A percentile compares a stretch with the other conserved stretches of the same genome.
Conservation (phyloP, 768 basidiomycete species). For the Pluteus cervinus region DNA sequence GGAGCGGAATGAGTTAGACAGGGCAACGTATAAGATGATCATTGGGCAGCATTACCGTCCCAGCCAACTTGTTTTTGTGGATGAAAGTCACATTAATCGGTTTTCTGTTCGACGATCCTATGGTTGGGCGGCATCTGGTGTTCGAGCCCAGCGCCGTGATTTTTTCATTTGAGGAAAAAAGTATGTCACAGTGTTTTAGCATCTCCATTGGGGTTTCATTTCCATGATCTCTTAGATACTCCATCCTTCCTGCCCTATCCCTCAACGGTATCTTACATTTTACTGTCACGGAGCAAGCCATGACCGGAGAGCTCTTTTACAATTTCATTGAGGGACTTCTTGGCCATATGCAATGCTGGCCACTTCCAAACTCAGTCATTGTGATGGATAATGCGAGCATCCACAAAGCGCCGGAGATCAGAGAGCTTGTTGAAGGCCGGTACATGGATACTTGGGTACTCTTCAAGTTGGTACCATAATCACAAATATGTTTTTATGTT, state of each 20-base stretch:
- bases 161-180: slow-evolving; percentile 21
- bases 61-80: slow-evolving; percentile 21
- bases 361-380: slow-evolving; percentile 20
- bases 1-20: slow-evolving; percentile 13
- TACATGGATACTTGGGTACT: slow-evolving; percentile 1
- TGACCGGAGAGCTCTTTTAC: slow-evolving; percentile 13
- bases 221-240: slow-evolving; percentile 18
- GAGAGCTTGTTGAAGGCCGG: slow-evolving; percentile 13
- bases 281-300: slow-evolving; percentile 19
- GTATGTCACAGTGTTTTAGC: slow-evolving; percentile 13
- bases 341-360: slow-evolving; percentile 24
- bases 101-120: slow-evolving; percentile 14
- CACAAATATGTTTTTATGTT: not conserved
- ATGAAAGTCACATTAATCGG: slow-evolving; percentile 23
- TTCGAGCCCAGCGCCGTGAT: slow-evolving; percentile 11
- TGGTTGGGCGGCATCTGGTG: slow-evolving; percentile 21
- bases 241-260: slow-evolving; percentile 21
- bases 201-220: slow-evolving; percentile 5
- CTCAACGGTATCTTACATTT: slow-evolving; percentile 20
- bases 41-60: slow-evolving; percentile 13
- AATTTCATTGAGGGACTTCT: slow-evolving; percentile 16
- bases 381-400: slow-evolving; percentile 28
- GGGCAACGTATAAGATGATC: slow-evolving; percentile 9
- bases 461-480: not conserved
- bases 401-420: slow-evolving; percentile 17